These are phyloP conservation scores for Filosporella fistucella DNA, from an alignment of 495 filamentous ascomycete genomes.

Conservation along the genomic window DNA sequence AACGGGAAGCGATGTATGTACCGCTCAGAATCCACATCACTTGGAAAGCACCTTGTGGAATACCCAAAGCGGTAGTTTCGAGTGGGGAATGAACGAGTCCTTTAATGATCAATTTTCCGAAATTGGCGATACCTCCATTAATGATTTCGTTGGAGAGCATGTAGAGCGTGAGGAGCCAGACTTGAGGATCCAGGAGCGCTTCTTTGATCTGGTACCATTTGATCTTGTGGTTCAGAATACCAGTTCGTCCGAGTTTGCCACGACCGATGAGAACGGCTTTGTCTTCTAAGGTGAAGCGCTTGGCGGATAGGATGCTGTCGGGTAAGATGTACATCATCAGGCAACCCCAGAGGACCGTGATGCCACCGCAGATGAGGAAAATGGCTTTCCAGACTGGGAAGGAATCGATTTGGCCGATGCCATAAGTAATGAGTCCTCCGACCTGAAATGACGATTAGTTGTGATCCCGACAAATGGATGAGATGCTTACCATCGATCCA, in stretches of 20 bases:
- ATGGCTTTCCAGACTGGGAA: slow-evolving; percentile 43
- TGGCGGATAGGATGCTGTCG: slow-evolving; percentile 56
- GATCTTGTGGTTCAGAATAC: slow-evolving; percentile 58
- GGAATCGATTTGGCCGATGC: slow-evolving; percentile 43
- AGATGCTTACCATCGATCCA: slow-evolving; percentile 23
- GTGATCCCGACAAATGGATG: background rate
- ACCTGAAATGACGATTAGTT: slow-evolving; percentile 21
- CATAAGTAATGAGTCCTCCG: slow-evolving; percentile 49
- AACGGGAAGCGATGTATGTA: slow-evolving; percentile 28
- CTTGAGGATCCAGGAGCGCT: slow-evolving; percentile 48
- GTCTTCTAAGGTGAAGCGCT: slow-evolving; percentile 48
- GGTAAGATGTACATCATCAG: slow-evolving; percentile 55
- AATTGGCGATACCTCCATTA: slow-evolving; percentile 54
- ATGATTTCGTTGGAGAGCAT: slow-evolving; percentile 42
- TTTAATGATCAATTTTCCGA: slow-evolving; percentile 58
- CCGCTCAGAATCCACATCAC: slow-evolving; percentile 32
- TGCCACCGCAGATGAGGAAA: slow-evolving; percentile 43
- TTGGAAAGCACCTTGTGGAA: slow-evolving; percentile 37
- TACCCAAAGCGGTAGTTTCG: slow-evolving; percentile 40
- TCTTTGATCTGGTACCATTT: slow-evolving; percentile 54
- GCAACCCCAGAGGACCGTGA: slow-evolving; percentile 51
- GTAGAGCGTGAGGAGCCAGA: slow-evolving; percentile 53
- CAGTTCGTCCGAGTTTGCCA: slow-evolving; percentile 54
- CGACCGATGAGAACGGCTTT: slow-evolving; percentile 54
- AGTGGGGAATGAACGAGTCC: slow-evolving; percentile 56